These are phyloP conservation scores for Fusarium sp. DNA, from an alignment of 2,329 filamentous ascomycete species.

Conservation along the genomic window DNA sequence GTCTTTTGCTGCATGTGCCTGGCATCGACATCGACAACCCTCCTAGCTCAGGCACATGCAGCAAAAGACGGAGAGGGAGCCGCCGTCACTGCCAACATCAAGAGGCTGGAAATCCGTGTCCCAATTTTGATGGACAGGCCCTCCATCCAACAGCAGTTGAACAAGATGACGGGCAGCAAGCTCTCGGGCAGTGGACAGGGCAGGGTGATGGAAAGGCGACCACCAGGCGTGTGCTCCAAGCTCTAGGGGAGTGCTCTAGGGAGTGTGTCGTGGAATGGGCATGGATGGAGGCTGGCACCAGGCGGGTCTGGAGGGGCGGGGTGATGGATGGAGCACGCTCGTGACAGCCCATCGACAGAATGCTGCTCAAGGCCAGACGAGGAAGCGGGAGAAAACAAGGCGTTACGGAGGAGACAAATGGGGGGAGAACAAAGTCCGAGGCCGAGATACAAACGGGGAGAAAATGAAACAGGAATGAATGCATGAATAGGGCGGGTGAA, in stretches of 20 bases:
- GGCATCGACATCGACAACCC: too few relatives aligned
- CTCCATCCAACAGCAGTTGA: slow-evolving; percentile 29
- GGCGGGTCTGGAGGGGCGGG: slow-evolving; percentile 46
- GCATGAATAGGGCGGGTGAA: slow-evolving; percentile 5
- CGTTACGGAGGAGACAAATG: slow-evolving; percentile 3
- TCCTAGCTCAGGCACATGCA: slow-evolving; percentile 39
- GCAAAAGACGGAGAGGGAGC: slow-evolving; percentile 22
- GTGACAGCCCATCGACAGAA: slow-evolving; percentile 44
- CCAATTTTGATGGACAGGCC: slow-evolving; percentile 26
- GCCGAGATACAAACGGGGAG: not conserved
- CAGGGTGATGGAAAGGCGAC: slow-evolving; percentile 16
- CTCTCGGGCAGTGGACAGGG: slow-evolving; percentile 15
- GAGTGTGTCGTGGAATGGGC: slow-evolving; percentile 38
- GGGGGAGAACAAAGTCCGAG: not conserved
- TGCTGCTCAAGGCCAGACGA: slow-evolving; percentile 23
- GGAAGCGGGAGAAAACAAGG: slow-evolving; percentile 15
- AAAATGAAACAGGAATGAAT: not conserved
- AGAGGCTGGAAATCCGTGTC: slow-evolving; percentile 33
- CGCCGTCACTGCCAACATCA: slow-evolving; percentile 18
- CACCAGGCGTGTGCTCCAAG: slow-evolving; percentile 37
- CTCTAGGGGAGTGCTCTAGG: slow-evolving; percentile 34
- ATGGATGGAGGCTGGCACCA: slow-evolving; percentile 40
- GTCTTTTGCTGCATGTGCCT: too few relatives aligned
- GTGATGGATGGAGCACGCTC: slow-evolving; percentile 46
- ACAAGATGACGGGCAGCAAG: slow-evolving; percentile 27